Evolutionary conservation across 2,329 filamentous ascomycete species (phyloP), one percentile per base, ranked within the genome.

Genomic region (Ambrosiella beaveri): DNA sequence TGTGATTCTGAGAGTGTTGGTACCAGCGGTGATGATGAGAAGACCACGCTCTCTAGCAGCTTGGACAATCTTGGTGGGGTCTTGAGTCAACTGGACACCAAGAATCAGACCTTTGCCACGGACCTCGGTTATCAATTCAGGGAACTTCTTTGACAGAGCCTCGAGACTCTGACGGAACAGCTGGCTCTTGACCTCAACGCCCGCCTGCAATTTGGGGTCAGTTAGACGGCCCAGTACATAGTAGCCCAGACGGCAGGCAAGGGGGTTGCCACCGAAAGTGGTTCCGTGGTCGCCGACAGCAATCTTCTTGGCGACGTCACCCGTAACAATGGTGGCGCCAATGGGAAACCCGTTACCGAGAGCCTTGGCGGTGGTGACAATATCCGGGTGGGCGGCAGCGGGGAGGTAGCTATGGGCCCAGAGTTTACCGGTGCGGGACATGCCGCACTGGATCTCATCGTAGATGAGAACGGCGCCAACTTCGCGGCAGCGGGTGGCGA

Each of bases 261-360:
- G 77, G 7, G 90, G 90, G 72, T 95, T 96, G 45, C 90, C 90
- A 58, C 90, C 90, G 65, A 95, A 96, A 0, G 90, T 96, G 13
- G 90, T 96, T 54, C 90, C 90, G 71, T 96, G 90, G 69, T 96
- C 90, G 60, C 90, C 88, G 9, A 70, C 71, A 63, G 69, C 67
- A 62, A 73, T 74, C 65, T 68, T 73, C 27, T 71, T 71, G 47
- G 65, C 64, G 4, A 74, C 71, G 19, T 66, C 63, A 56, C 67
- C 65, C 12, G 71, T 73, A 35, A 75, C 71, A 27, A 74, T 63
- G 19, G 72, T 71, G 6, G 93, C 93, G 55, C 88, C 93, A 63
- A 98, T 90, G 53, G 93, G 93, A 70, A 96, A 91, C 4, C 93
- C 93, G 66, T 98, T 98, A 13, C 93, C 93, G 1, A 98, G 81